Percentiles rank a stretch among this genome's conserved stretches.
These are phyloP conservation scores for Hypericum perforatum DNA, from an alignment of 345 rosid species.

Conservation along the genomic window DNA sequence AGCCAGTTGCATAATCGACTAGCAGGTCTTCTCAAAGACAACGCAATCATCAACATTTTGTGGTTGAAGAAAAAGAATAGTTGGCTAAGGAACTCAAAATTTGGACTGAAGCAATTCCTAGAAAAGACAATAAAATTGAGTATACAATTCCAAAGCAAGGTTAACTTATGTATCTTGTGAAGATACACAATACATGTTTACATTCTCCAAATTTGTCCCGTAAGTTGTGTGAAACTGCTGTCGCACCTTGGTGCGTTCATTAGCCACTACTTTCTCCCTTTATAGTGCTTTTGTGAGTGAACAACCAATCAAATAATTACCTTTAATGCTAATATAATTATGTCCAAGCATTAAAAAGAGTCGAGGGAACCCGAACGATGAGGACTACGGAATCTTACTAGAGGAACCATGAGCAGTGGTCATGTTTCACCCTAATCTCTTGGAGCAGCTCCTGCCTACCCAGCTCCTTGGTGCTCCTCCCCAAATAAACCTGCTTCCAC, in stretches of 20 bases:
- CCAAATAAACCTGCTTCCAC: constrained; percentile 92
- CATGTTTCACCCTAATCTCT: constrained; percentile 81
- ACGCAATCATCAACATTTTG: constrained; percentile 43
- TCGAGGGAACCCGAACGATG: constrained; percentile 56
- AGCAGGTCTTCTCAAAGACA: constrained; percentile 60
- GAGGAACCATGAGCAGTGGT: constrained; percentile 60
- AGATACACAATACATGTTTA: constrained; percentile 44
- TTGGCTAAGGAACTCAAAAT: constrained; percentile 69
- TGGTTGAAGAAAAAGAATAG: constrained; percentile 64
- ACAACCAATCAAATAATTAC: no score
- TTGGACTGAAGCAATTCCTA: constrained; percentile 85
- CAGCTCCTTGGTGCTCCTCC: constrained; percentile 92
- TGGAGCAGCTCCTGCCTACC: constrained; percentile 91
- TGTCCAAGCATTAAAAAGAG: neutral
- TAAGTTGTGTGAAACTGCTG: constrained; percentile 49
- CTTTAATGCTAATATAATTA: no score
- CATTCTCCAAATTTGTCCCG: constrained; percentile 58
- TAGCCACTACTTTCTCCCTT: constrained; percentile 72
- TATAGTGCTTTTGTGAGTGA: constrained; percentile 94
- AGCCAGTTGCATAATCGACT: constrained; percentile 38
- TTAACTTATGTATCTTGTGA: neutral
- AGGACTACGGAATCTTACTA: constrained; percentile 71
- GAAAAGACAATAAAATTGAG: constrained; percentile 15
- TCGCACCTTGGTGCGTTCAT: constrained; percentile 53
- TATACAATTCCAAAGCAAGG: neutral